A percentile compares a stretch with the other conserved stretches of the same genome.
Evolutionary conservation across 768 basidiomycete species (phyloP).

Genomic region (Sarcodon sp.): DNA sequence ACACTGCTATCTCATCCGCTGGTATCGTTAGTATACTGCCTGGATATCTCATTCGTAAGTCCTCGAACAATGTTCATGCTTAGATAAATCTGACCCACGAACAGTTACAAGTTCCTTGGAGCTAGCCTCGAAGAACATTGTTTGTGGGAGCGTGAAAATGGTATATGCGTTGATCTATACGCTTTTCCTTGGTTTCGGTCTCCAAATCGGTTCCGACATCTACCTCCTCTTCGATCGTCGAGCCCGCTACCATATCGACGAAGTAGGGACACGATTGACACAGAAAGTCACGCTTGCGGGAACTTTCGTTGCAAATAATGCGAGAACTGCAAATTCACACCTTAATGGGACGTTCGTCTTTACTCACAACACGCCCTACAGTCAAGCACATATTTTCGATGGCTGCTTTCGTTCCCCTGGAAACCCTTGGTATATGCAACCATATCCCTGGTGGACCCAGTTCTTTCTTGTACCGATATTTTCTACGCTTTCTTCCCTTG

Average conservation of each 20-base stretch:
- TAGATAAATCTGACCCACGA: constrained; percentile 5
- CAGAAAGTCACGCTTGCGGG: constrained; percentile 45
- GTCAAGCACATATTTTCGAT: constrained; percentile 32
- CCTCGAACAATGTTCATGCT: not conserved
- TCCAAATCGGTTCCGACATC: constrained; percentile 76
- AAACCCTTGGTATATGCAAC: constrained; percentile 70
- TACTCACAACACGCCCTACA: constrained; percentile 34
- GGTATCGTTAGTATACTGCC: constrained; percentile 83
- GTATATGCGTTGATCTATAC: constrained; percentile 85
- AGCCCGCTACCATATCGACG: constrained; percentile 38
- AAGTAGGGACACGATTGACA: constrained; percentile 37
- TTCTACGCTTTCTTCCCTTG: constrained; percentile 57
- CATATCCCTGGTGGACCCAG: constrained; percentile 68
- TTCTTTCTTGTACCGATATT: constrained; percentile 69
- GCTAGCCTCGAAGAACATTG: constrained; percentile 75
- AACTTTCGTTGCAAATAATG: constrained; percentile 36
- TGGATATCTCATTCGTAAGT: constrained; percentile 72
- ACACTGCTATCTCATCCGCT: constrained; percentile 81
- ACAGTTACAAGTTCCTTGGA: constrained; percentile 74
- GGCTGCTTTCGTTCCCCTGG: constrained; percentile 60
- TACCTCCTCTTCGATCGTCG: constrained; percentile 57
- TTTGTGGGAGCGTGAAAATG: constrained; percentile 78
- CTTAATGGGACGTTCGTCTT: constrained; percentile 56
- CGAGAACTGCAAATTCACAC: constrained; percentile 24
- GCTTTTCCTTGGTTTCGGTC: constrained; percentile 71